Conservation (phyloP, 2,329 filamentous ascomycete species). For the Podosphaera fusca region DNA sequence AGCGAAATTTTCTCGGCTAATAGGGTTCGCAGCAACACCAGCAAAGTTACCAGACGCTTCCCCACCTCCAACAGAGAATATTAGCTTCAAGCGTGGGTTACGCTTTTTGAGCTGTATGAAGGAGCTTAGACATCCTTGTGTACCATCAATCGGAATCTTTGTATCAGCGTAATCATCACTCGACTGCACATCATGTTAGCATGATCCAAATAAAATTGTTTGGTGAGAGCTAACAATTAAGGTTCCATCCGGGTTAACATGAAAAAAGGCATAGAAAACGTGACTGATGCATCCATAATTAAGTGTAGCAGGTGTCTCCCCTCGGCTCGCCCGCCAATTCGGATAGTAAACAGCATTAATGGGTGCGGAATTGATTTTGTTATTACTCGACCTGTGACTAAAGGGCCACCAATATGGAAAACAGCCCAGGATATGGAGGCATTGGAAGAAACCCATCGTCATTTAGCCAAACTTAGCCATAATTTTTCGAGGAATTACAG, state of each 20-base stretch:
- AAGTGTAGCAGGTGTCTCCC: conserved; percentile 49
- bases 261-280: conserved; percentile 66
- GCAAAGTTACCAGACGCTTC: conserved; percentile 43
- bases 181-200: conserved; percentile 25
- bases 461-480: background rate
- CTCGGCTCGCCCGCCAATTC: conserved; percentile 52
- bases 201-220: background rate
- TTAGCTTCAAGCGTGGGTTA: conserved; percentile 47
- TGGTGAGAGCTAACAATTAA: conserved; percentile 38
- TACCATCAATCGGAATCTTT: conserved; percentile 47
- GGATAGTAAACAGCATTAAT: conserved; percentile 62
- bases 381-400: background rate
- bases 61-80: conserved; percentile 54
- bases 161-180: conserved; percentile 61
- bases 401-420: background rate
- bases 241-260: conserved; percentile 45
- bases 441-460: background rate
- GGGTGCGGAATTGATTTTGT: background rate
- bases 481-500: no score
- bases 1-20: conserved; percentile 45
- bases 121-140: conserved; percentile 47
- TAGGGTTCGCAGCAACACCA: conserved; percentile 35
- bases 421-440: background rate
- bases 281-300: conserved; percentile 59
- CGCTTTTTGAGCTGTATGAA: conserved; percentile 49